Conservation (phyloP, 371 early-diverging fungal genomes). For the Batrachochytrium dendrobatidis region DNA sequence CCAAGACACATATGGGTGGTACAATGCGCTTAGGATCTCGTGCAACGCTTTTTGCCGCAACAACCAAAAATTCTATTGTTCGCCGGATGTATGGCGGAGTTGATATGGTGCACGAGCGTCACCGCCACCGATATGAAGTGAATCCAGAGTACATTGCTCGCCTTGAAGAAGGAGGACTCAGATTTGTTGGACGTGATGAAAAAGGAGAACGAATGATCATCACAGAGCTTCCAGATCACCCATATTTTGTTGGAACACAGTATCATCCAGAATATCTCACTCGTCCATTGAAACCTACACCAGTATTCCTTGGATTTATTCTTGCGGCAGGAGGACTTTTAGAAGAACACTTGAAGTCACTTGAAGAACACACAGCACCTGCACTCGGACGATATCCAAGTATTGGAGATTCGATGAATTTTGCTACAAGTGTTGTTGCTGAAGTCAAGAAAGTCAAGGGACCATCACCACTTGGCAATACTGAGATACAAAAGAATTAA, state of each 20-base stretch:
- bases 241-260: constrained; percentile 96
- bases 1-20: constrained; percentile 91
- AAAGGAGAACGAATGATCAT: constrained; percentile 96
- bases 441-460: no score
- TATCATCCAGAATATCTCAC: constrained; percentile 99
- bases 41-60: constrained; percentile 65
- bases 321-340: constrained; percentile 62
- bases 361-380: background rate
- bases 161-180: constrained; percentile 80
- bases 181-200: constrained; percentile 91
- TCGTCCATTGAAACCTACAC: constrained; percentile 86
- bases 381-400: background rate
- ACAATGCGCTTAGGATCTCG: constrained; percentile 95
- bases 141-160: constrained; percentile 73
- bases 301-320: constrained; percentile 91
- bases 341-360: constrained; percentile 21
- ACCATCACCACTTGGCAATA: no score
- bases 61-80: constrained; percentile 19
- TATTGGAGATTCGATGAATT: no score
- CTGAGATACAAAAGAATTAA: no score
- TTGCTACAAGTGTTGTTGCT: no score
- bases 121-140: constrained; percentile 98
- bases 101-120: constrained; percentile 78
- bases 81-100: constrained; percentile 61
- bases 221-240: constrained; percentile 84